Base-by-base conservation (phyloP, 179 eudicot species). In the Silene noctiflora region DNA sequence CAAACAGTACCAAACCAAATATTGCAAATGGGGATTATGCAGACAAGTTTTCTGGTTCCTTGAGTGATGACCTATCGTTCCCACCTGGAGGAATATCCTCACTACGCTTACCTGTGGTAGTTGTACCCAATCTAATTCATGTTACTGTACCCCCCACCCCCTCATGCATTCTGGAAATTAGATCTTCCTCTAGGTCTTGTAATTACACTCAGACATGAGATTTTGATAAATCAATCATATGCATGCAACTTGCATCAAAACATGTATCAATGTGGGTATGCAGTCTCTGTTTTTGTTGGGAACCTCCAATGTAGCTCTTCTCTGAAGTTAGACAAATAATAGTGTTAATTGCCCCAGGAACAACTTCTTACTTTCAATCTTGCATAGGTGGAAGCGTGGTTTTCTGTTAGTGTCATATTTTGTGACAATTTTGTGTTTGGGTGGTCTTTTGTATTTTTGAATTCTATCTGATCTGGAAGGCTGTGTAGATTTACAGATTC, bases 21-120 rank as follows among this genome's bases (percentile, higher is more conserved):
- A 79, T 85, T 85, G 86, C 91, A 63, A 94, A 94, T 80, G 97
- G 97, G 42, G 90, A 81, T 78, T 76, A 58, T 74, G 73, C 88
- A n/a, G 91, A 90, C 53, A 84, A 67, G 75, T 72, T 79, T 24
- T 80, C 69, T 81, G 81, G 71, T 77, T 74, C 71, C 67, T 84
- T 81, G 85, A 78, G 64, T 81, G 83, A 83, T 79, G 91, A 89
- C 76, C 78, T 85, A 44, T 83, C 85, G 16, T 88, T 89, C 75
- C 93, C 92, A 55, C 81, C 87, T 1, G 98, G 91, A 55, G 98
- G 96, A 76, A 82, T 90, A 74, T 76, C 90, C 59, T 87, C 95
- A 3, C 84, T 93, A 71, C 98, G 83, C 67, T 86, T 96, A 80
- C 99, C 99, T 51, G 91, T 89, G 99, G 99, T 96, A 96, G 86